phyloP scores from a whole-genome alignment of 192 early-diverging fungal species.

The Rhizophagus clarus region DNA sequence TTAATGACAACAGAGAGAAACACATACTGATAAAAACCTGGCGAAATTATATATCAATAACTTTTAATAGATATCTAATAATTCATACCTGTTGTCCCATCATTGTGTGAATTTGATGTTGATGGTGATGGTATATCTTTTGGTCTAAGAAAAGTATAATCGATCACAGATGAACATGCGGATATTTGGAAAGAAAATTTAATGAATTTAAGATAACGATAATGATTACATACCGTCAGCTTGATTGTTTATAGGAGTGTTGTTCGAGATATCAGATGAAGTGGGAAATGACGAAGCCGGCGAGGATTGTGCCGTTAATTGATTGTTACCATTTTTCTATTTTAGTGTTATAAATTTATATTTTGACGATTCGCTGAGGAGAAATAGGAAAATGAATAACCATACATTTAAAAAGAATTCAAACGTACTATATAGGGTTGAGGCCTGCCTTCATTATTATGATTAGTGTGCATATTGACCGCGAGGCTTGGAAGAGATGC shows the following conservation, averaged over 20 bases:
- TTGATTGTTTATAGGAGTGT: conserved; percentile 33
- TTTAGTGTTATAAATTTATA: background rate
- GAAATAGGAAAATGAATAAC: background rate
- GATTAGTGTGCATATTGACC: background rate
- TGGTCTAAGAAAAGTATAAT: background rate
- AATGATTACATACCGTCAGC: background rate
- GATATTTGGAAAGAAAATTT: background rate
- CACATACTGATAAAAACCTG: background rate
- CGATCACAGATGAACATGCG: background rate
- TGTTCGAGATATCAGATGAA: conserved; percentile 10
- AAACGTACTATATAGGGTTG: conserved; percentile 33
- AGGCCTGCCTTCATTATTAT: conserved; percentile 23
- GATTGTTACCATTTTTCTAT: conserved; percentile 6
- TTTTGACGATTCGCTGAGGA: background rate
- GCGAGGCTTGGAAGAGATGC: background rate
- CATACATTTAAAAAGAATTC: background rate
- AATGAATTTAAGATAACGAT: background rate
- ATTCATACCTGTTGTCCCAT: conserved; percentile 3
- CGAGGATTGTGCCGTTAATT: background rate
- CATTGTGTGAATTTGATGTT: too few species aligned
- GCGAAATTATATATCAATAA: background rate
- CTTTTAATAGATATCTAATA: background rate
- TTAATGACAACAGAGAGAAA: background rate
- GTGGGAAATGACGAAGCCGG: background rate
- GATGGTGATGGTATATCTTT: background rate